Base-by-base conservation (phyloP, 108 stramenopile genomes). In the Cylindrotheca closterium region DNA sequence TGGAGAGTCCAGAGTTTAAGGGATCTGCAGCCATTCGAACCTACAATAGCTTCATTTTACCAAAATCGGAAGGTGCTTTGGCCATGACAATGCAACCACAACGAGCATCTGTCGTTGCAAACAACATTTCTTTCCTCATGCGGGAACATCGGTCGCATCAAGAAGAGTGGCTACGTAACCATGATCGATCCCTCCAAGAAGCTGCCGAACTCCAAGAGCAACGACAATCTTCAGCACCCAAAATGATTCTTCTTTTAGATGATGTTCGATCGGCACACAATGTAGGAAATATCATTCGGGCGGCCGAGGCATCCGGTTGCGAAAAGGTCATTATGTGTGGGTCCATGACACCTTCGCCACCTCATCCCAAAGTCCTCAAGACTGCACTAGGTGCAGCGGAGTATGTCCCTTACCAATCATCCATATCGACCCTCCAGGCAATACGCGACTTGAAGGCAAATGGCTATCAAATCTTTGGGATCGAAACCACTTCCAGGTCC, bases 331-430 rank as follows among this genome's bases (percentile, higher is more conserved):
- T 71, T 22, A 61, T 82, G 10, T 79, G 81, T 68, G 81, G 81
- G 7, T 58, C 58, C 58, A 82, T 82, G 63, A 82, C 81, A 12
- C 81, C 81, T 27, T 57, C 67, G 0, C 81, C 81, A 19, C 81
- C 81, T 55, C 68, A 82, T 73, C 70, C 74, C 8, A 75, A 79
- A 60, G 70, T 82, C 18, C 57, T 74, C 49, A 74, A 79, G 55
- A 82, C 81, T 21, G 81, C 81, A 0, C 51, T 82, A 52, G 81
- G 81, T 25, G 70, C 81, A 10, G 81, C 77, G 23, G 81, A 79
- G 19, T 78, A 56, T 60, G 66, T 73, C 17, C 66, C 70, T 48
- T 74, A 78, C 19, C 63, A 68, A 34, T 27, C 51, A 19, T 65
- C 54, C 5, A 62, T 31, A 48, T 79, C 78, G 5, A 76, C 81